These are phyloP conservation scores for Cystoisospora suis DNA, from an alignment of 169 alveolate genomes.

Conservation along the genomic window DNA sequence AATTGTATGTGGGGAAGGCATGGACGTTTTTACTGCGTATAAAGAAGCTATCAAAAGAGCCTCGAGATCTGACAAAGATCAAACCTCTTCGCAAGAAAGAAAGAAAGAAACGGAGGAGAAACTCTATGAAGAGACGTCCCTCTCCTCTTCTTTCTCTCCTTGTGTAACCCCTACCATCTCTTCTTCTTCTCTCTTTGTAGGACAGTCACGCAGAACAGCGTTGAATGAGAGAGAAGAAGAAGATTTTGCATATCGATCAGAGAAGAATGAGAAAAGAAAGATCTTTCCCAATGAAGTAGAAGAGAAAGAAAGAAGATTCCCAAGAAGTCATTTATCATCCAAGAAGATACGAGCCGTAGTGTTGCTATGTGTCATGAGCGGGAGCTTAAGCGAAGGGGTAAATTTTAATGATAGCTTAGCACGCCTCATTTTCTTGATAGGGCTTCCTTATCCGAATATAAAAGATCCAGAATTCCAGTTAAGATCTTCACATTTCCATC, in stretches of 20 bases:
- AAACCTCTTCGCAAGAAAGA: too few species aligned
- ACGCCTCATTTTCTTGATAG: constrained; percentile 91
- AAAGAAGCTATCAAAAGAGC: too few species aligned
- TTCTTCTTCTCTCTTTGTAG: background rate
- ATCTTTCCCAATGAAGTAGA: background rate
- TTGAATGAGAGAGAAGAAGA: too few species aligned
- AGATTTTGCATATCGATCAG: too few species aligned
- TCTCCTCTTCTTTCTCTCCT: background rate
- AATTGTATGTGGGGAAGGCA: too few species aligned
- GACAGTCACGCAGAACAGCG: too few species aligned
- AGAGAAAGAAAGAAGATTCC: background rate
- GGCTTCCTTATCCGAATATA: constrained; percentile 92
- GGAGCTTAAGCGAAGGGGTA: constrained; percentile 96
- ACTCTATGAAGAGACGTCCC: too few species aligned
- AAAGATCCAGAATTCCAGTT: constrained; percentile 37
- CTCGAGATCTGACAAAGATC: too few species aligned
- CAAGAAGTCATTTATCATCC: too few species aligned
- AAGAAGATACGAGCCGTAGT: background rate
- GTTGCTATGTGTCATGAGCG: constrained; percentile 85
- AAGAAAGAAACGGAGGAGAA: too few species aligned
- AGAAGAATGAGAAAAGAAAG: background rate
- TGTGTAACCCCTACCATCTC: background rate
- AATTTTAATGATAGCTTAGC: constrained; percentile 94
- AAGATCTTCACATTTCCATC: background rate
- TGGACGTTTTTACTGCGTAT: too few species aligned